These are phyloP conservation scores for Phytopythium helicoides DNA, from an alignment of 352 stramenopile species.

Conservation along the genomic window DNA sequence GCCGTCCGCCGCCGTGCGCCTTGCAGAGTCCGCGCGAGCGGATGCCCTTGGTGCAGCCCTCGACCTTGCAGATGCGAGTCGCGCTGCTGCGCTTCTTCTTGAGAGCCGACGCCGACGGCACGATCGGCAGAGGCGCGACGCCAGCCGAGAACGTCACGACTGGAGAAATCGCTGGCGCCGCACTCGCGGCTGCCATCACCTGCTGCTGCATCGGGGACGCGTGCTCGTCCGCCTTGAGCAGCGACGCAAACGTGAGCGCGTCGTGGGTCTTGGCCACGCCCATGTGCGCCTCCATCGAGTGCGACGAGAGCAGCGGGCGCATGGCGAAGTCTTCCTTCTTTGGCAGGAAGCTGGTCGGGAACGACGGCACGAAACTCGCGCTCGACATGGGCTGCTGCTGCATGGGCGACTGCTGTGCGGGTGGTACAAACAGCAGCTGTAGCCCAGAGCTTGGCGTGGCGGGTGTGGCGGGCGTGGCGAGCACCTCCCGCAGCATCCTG, in stretches of 20 bases:
- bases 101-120: conserved; percentile 5
- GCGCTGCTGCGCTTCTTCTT: conserved; percentile 62
- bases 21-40: conserved; percentile 81
- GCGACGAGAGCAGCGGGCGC: conserved; percentile 13
- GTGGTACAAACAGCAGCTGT: conserved; percentile 34
- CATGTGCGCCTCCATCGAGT: neutral
- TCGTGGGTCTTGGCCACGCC: neutral
- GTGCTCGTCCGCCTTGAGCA: neutral
- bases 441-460: conserved; percentile 7
- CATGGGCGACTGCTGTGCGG: conserved; percentile 10
- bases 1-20: conserved; percentile 76
- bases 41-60: conserved; percentile 74
- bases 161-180: neutral
- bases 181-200: neutral
- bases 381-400: conserved; percentile 8
- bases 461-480: conserved; percentile 13
- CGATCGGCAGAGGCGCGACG: conserved; percentile 1
- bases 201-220: conserved; percentile 17
- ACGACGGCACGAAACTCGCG: conserved; percentile 8
- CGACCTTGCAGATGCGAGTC: conserved; percentile 67
- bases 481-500: conserved; percentile 38
- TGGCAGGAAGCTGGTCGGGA: conserved; percentile 9
- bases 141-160: conserved; percentile 7
- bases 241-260: neutral
- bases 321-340: conserved; percentile 1